Evolutionary conservation across 192 early-diverging fungal species (phyloP).

Genomic region (Coemansia sp.): DNA sequence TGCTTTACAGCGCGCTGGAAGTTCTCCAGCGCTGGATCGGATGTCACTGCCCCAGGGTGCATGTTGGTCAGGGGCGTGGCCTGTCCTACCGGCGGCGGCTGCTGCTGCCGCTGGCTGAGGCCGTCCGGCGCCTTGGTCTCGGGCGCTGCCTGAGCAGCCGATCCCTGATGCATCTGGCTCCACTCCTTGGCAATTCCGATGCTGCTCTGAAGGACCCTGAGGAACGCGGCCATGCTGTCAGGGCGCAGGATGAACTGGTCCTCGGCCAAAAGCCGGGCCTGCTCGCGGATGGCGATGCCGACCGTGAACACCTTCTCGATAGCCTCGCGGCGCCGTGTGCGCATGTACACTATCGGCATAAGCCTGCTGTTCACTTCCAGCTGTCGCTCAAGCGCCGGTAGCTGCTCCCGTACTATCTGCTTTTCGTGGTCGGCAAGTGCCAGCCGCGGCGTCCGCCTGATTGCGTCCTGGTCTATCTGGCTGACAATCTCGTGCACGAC

Average conservation of each 20-base stretch:
- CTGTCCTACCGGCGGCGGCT: background rate
- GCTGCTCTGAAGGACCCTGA: slow-evolving; percentile 3
- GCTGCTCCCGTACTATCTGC: slow-evolving; percentile 6
- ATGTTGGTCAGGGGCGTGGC: slow-evolving; percentile 39
- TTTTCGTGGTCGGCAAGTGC: slow-evolving; percentile 23
- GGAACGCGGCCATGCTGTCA: background rate
- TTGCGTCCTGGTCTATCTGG: background rate
- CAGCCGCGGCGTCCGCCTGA: slow-evolving; percentile 1
- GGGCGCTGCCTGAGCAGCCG: background rate
- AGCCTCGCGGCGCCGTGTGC: slow-evolving; percentile 5
- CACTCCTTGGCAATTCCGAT: slow-evolving; percentile 31
- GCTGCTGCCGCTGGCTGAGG: background rate
- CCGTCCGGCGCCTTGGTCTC: background rate
- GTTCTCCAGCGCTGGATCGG: slow-evolving; percentile 34
- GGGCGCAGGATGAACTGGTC: slow-evolving; percentile 35
- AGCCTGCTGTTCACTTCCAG: slow-evolving; percentile 5
- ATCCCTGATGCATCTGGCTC: slow-evolving; percentile 8
- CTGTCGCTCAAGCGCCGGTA: slow-evolving; percentile 13
- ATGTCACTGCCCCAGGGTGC: slow-evolving; percentile 37
- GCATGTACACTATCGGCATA: slow-evolving; percentile 27
- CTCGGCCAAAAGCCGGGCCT: slow-evolving; percentile 26
- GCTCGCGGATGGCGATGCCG: slow-evolving; percentile 21
- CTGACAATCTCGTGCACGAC: slow-evolving; percentile 10
- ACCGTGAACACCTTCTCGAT: slow-evolving; percentile 12
- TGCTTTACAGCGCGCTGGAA: slow-evolving; percentile 48